These are phyloP conservation scores for Carpinus fangiana DNA, from an alignment of 306 rosid species.

Conservation along the genomic window DNA sequence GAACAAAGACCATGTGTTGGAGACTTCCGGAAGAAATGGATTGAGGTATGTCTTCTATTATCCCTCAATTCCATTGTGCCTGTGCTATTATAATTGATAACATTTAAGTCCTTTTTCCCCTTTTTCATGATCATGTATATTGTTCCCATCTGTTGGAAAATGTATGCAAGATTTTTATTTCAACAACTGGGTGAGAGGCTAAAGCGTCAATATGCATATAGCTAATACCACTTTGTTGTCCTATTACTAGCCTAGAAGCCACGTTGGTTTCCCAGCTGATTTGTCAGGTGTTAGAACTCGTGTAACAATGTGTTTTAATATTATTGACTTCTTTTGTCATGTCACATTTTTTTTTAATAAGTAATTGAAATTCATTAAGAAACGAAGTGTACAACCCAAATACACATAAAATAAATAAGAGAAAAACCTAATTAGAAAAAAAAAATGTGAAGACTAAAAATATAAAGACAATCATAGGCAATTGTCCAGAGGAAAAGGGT, in stretches of 20 bases:
- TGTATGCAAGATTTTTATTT: neutral
- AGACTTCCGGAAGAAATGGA: slow-evolving; percentile 86
- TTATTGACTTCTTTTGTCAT: neutral
- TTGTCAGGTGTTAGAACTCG: neutral
- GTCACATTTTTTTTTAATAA: neutral
- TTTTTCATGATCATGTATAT: neutral
- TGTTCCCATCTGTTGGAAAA: neutral
- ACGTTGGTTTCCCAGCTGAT: neutral
- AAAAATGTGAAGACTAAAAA: too few relatives aligned
- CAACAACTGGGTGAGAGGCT: neutral
- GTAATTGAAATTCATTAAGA: too few relatives aligned
- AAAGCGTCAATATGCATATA: neutral
- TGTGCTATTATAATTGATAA: neutral
- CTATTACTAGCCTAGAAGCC: neutral
- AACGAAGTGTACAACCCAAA: too few relatives aligned
- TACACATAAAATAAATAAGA: too few relatives aligned
- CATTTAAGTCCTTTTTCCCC: neutral
- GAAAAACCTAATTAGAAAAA: too few relatives aligned
- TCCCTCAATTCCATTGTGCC: neutral
- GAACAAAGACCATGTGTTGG: slow-evolving; percentile 72
- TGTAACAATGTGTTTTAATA: neutral
- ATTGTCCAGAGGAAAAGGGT: too few relatives aligned
- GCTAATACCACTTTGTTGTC: neutral
- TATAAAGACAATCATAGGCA: too few relatives aligned
- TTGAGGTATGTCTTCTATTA: slow-evolving; percentile 53